Conservation (phyloP, 805 yeast genomes). For the Wickerhamiella azyma region DNA sequence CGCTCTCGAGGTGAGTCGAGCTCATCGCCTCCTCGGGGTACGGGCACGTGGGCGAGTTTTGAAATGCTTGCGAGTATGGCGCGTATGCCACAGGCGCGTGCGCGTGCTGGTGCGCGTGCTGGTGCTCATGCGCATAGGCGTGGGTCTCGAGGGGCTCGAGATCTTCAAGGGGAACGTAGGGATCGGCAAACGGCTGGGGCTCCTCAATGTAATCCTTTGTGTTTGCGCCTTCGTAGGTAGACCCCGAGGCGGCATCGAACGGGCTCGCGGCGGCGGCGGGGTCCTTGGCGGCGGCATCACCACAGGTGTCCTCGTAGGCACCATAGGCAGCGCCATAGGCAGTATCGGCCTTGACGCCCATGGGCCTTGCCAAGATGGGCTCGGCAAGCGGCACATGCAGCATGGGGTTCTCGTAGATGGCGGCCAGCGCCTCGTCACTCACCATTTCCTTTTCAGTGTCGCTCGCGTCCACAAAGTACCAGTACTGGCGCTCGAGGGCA, state of each 20-base stretch:
- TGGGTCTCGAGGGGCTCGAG: not conserved
- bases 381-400: conserved; percentile 1
- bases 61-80: not conserved
- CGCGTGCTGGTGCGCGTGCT: not conserved
- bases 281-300: too few relatives aligned
- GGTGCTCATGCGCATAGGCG: not conserved
- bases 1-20: not conserved
- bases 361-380: not conserved
- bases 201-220: too few relatives aligned
- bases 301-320: too few relatives aligned
- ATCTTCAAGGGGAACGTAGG: too few relatives aligned
- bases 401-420: conserved; percentile 16
- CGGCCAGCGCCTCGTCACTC: conserved; percentile 5
- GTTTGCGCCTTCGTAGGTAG: too few relatives aligned
- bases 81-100: not conserved
- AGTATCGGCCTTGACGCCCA: not conserved
- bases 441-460: not conserved
- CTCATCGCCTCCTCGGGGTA: conserved; percentile 7
- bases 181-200: not conserved
- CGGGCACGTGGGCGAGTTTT: conserved; percentile 1
- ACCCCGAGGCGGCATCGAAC: too few relatives aligned
- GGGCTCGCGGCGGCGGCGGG: too few relatives aligned
- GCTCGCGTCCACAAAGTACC: conserved; percentile 10
- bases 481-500: conserved; percentile 13
- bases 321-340: not conserved